Evolutionary conservation across 306 rosid genomes (phyloP).

Genomic region (Vachellia collinsii): DNA sequence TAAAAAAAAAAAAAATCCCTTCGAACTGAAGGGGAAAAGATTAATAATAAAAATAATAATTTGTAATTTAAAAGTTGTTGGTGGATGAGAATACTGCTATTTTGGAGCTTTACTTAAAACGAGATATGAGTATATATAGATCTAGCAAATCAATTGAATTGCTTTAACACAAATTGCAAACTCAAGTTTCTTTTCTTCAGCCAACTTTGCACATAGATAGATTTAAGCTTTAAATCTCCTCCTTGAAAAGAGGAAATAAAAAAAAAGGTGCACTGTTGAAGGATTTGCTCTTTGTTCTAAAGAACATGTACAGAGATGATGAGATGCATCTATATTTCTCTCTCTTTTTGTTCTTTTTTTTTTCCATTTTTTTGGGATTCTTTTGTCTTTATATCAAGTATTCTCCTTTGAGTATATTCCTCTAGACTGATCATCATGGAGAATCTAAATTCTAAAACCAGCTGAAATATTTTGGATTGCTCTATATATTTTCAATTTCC

Average conservation of each 20-base stretch:
- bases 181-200: conserved; percentile 35
- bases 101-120: background rate
- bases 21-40: too few species aligned
- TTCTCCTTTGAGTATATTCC: conserved; percentile 27
- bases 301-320: background rate
- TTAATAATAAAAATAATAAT: too few species aligned
- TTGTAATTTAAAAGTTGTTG: background rate
- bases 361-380: too few species aligned
- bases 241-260: conserved; percentile 34
- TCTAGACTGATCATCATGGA: conserved; percentile 21
- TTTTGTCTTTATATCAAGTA: conserved; percentile 23
- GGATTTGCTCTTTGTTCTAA: conserved; percentile 36
- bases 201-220: conserved; percentile 21
- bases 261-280: conserved; percentile 29
- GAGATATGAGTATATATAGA: conserved; percentile 13
- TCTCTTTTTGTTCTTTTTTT: background rate
- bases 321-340: background rate
- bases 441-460: conserved; percentile 21
- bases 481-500: too few species aligned
- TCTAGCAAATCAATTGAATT: conserved; percentile 27
- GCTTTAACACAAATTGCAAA: conserved; percentile 25
- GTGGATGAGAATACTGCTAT: background rate
- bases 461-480: conserved; percentile 34
- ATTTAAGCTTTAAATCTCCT: conserved; percentile 41
- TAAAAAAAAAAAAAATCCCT: too few species aligned